Percentiles rank a stretch among this genome's conserved stretches.
Conservation (phyloP, 2,329 filamentous ascomycete genomes). For the Trichoderma sp. region DNA sequence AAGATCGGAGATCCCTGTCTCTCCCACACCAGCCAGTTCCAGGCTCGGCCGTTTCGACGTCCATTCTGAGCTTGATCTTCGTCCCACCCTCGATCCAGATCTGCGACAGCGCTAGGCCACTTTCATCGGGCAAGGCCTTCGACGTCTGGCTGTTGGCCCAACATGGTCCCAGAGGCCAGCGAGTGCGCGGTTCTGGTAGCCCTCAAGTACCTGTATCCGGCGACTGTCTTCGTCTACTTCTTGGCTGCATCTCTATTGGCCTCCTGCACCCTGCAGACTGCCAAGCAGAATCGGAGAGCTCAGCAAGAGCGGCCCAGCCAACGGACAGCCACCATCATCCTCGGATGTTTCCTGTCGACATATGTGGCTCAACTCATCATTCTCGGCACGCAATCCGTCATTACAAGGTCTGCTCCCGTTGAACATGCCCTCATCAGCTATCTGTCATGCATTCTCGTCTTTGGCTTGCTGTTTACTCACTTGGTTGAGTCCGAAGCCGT, state of each 20-base stretch:
- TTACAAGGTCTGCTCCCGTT: constrained; percentile 35
- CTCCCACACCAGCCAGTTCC: neutral
- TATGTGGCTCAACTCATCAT: constrained; percentile 51
- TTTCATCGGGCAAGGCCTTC: neutral
- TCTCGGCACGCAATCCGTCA: constrained; percentile 34
- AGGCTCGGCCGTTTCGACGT: neutral
- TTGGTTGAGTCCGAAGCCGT: constrained; percentile 53
- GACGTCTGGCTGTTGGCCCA: constrained; percentile 16
- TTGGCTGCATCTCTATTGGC: constrained; percentile 52
- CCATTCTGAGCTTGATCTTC: neutral
- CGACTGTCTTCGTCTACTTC: constrained; percentile 60
- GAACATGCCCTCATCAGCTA: constrained; percentile 57
- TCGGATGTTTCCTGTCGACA: constrained; percentile 47
- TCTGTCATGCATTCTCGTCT: constrained; percentile 64
- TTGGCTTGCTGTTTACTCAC: constrained; percentile 59
- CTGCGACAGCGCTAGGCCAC: neutral
- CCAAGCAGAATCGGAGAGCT: constrained; percentile 31
- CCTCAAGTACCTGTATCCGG: constrained; percentile 62
- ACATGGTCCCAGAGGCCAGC: constrained; percentile 14
- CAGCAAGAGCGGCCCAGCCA: constrained; percentile 29
- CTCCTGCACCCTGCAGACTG: constrained; percentile 55
- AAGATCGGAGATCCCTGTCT: constrained; percentile 3
- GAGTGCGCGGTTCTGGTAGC: constrained; percentile 40
- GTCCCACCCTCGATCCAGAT: neutral
- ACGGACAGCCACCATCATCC: constrained; percentile 42